Conservation (phyloP, 306 rosid genomes). For the Corylus americana region DNA sequence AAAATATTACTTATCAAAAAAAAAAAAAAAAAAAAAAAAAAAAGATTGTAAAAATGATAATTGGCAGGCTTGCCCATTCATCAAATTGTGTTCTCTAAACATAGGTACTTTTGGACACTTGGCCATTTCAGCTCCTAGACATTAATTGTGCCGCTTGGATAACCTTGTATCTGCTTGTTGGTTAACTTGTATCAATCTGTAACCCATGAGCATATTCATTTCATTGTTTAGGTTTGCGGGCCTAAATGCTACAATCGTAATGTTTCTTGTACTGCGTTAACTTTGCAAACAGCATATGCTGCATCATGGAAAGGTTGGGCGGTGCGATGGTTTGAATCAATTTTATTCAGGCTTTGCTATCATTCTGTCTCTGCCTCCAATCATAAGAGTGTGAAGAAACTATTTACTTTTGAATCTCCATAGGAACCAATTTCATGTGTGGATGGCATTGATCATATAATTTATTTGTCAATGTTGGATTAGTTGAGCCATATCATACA, state of each 20-base stretch:
- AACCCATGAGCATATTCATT: neutral
- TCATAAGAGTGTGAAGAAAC: neutral
- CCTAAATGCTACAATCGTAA: neutral
- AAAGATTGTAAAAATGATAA: neutral
- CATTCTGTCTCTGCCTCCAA: neutral
- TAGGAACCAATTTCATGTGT: neutral
- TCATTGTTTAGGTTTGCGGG: neutral
- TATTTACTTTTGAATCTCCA: neutral
- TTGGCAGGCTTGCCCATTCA: neutral
- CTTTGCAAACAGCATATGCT: neutral
- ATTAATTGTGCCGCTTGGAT: neutral
- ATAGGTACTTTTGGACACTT: neutral
- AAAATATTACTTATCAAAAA: too few species aligned
- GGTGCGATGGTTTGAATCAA: neutral
- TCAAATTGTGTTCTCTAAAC: neutral
- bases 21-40: slow-evolving; percentile 8
- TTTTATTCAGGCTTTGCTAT: neutral
- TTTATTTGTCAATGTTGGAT: neutral
- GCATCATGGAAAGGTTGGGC: neutral
- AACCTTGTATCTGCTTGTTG: neutral
- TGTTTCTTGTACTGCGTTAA: neutral
- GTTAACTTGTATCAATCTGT: neutral
- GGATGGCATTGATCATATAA: neutral
- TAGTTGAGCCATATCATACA: neutral
- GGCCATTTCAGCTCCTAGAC: neutral